These are phyloP conservation scores for Dactylellina leptospora DNA, from an alignment of 2,329 filamentous ascomycete genomes.

Conservation along the genomic window DNA sequence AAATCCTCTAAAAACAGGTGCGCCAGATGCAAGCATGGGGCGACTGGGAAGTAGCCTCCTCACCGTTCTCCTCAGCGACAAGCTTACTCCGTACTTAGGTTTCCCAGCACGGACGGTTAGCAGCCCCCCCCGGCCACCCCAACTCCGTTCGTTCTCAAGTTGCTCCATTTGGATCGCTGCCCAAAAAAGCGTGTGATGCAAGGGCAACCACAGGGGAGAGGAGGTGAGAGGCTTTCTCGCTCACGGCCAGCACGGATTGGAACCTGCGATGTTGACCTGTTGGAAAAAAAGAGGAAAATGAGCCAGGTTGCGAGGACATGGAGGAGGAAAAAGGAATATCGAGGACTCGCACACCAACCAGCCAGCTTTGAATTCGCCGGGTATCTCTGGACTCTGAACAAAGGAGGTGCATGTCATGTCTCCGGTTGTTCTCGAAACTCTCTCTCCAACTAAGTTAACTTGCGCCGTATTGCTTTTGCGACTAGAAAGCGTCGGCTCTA, in stretches of 20 bases:
- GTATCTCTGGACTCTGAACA: constrained; percentile 50
- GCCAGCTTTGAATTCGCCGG: constrained; percentile 40
- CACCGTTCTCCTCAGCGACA: not conserved
- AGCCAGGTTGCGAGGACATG: constrained; percentile 3
- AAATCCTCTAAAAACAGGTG: constrained; percentile 12
- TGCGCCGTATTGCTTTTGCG: constrained; percentile 32
- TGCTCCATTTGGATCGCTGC: constrained; percentile 23
- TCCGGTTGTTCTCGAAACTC: constrained; percentile 34
- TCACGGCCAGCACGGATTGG: constrained; percentile 23
- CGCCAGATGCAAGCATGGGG: constrained; percentile 34
- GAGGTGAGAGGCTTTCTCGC: constrained; percentile 33
- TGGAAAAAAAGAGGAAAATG: constrained; percentile 32
- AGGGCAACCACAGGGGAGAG: constrained; percentile 46
- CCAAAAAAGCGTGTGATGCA: constrained; percentile 44
- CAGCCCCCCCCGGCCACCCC: constrained; percentile 29
- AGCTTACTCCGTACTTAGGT: constrained; percentile 17
- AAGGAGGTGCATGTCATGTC: constrained; percentile 50
- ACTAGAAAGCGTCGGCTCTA: constrained; percentile 19
- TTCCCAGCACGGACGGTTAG: constrained; percentile 51
- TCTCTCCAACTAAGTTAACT: not conserved
- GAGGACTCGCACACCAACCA: constrained; percentile 10
- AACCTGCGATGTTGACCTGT: not conserved
- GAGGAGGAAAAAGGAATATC: constrained; percentile 30
- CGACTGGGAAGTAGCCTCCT: not conserved
- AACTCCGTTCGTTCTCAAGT: constrained; percentile 46